Evolutionary conservation across 768 basidiomycete species (phyloP).

Genomic region (Podaxis mareebaensis): DNA sequence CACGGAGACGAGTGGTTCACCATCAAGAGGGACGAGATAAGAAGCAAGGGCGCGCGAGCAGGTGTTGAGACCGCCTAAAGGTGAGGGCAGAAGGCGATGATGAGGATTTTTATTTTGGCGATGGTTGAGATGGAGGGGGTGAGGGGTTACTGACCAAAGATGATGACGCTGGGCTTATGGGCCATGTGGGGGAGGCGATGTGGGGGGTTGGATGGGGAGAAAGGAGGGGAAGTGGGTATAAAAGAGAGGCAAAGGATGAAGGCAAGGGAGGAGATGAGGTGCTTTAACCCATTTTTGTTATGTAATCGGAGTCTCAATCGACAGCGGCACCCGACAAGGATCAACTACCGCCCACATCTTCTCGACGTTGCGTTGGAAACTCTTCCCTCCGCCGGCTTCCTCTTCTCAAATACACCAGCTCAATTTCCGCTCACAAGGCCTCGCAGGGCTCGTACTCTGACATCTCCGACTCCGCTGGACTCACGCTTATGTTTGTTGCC

Average conservation of each 20-base stretch:
- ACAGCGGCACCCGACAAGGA: slow-evolving; percentile 16
- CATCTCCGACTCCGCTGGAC: slow-evolving; percentile 11
- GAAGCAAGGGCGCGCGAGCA: slow-evolving; percentile 72
- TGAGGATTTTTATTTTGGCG: slow-evolving; percentile 3
- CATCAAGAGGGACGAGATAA: slow-evolving; percentile 65
- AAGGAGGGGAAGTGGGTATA: not conserved
- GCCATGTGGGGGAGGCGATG: slow-evolving; percentile 1
- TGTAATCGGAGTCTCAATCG: slow-evolving; percentile 15
- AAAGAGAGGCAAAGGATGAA: not conserved
- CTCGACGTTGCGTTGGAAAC: slow-evolving; percentile 15
- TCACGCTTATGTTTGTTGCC: slow-evolving; percentile 6
- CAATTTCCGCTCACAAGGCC: not conserved
- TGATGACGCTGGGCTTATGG: slow-evolving; percentile 16
- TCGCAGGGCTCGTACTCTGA: not conserved
- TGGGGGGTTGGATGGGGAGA: not conserved
- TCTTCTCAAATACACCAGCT: slow-evolving; percentile 4
- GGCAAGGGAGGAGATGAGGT: slow-evolving; percentile 6
- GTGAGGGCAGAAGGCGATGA: slow-evolving; percentile 12
- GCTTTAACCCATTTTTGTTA: slow-evolving; percentile 13
- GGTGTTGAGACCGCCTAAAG: slow-evolving; percentile 77
- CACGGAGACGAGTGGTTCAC: slow-evolving; percentile 73
- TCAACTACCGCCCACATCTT: slow-evolving; percentile 15
- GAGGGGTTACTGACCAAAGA: not conserved
- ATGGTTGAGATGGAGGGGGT: slow-evolving; percentile 9
- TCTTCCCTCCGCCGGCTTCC: slow-evolving; percentile 1